Base-by-base conservation (phyloP, 352 stramenopile genomes). In the Aphanomyces cochlioides region DNA sequence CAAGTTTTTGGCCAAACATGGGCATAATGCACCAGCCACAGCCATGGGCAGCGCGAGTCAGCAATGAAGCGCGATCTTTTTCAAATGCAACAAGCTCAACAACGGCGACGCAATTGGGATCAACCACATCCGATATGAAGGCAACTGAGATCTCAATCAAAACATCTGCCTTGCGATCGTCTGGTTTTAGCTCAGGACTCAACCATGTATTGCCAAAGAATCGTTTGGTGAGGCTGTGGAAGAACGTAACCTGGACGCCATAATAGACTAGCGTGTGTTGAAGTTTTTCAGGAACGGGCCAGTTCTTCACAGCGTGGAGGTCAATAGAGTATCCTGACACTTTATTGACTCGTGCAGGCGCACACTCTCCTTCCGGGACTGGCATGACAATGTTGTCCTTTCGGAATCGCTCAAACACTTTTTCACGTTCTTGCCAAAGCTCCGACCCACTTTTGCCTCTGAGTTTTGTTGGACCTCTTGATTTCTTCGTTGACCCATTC, bases 191-290 rank as follows among this genome's bases (percentile, higher is more conserved):
- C 67, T 92, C 85, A 1, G 85, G 80, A 60, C 79, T 93, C 3
- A 87, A 87, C 87, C 87, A 98, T 43, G 93, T 98, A 45, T 95
- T 97, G 3, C 93, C 93, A 69, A 97, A 98, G 75, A 98, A 98
- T 10, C 90, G 81, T 71, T 90, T 91, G 0, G 86, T 87, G 2
- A 73, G 40, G 1, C 79, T 65, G 66, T 98, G 90, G 72, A 97
- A 98, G 57, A 98, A 83, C 61, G 87, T 96, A 66, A 97, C 79
- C 36, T 96, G 88, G 0, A 93, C 78, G 10, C 87, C 84, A 15
- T 94, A 75, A 6, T 87, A 89, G 28, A 90, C 47, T 19, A 91
- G 67, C 1, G 87, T 58, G 1, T 82, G 76, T 17, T 89, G 75
- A 3, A 90, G 66, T 34, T 78, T 75, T 56, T 85, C 80, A 0